phyloP scores from a whole-genome alignment of 2,329 filamentous ascomycete genomes.

The Neofusicoccum sp. region DNA sequence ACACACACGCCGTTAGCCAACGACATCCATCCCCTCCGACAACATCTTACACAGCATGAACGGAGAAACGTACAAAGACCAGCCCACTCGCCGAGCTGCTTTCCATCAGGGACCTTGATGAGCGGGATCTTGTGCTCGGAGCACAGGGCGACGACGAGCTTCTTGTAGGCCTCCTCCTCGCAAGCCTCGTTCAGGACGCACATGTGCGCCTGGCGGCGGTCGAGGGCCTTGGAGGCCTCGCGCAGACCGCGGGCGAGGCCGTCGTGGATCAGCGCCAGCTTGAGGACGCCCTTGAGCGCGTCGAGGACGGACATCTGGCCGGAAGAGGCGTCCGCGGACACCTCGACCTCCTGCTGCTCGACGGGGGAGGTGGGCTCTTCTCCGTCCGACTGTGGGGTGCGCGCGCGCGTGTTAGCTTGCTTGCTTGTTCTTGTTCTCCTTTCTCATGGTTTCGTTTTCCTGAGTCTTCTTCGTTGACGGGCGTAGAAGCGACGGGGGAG shows the following conservation, averaged over 20 bases:
- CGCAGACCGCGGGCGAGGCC: slow-evolving; percentile 97
- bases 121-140: slow-evolving; percentile 99
- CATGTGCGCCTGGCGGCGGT: slow-evolving; percentile 99
- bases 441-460: not conserved
- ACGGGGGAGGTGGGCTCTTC: slow-evolving; percentile 91
- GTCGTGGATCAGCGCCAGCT: slow-evolving; percentile 99
- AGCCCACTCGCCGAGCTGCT: slow-evolving; percentile 99
- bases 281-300: slow-evolving; percentile 97
- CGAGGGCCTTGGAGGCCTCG: slow-evolving; percentile 97
- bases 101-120: slow-evolving; percentile 99
- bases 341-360: slow-evolving; percentile 87
- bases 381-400: slow-evolving; percentile 84
- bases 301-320: slow-evolving; percentile 98
- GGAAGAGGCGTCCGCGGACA: slow-evolving; percentile 84
- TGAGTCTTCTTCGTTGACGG: too few species aligned
- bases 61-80: slow-evolving; percentile 81
- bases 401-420: not conserved
- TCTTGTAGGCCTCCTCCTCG: slow-evolving; percentile 99
- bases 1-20: slow-evolving; percentile 18
- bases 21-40: not conserved
- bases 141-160: slow-evolving; percentile 98
- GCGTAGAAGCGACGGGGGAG: not conserved
- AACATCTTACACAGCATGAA: slow-evolving; percentile 7
- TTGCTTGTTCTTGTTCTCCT: not conserved
- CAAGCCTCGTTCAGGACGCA: slow-evolving; percentile 99